Conservation (phyloP, 768 basidiomycete species). For the Filobasidium wieringae region DNA sequence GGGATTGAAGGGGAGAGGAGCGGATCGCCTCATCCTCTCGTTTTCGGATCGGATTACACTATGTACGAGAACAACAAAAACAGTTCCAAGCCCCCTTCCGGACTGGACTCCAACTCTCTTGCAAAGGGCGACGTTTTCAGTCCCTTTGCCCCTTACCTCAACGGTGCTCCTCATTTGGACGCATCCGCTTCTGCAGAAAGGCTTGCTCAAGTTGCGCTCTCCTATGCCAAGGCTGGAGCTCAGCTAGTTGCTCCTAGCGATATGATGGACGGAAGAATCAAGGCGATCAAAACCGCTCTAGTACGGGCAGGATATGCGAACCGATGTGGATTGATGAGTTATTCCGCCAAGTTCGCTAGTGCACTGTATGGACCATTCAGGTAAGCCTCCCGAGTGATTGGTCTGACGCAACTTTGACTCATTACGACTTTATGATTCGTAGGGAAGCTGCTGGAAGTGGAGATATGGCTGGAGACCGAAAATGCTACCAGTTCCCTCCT, state of each 20-base stretch:
- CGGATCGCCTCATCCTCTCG: background rate
- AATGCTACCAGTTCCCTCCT: slow-evolving; percentile 96
- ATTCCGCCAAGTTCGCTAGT: slow-evolving; percentile 95
- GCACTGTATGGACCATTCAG: slow-evolving; percentile 91
- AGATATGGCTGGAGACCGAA: slow-evolving; percentile 85
- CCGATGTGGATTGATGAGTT: slow-evolving; percentile 84
- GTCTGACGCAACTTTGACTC: background rate
- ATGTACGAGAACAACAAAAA: background rate
- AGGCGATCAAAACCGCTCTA: slow-evolving; percentile 71
- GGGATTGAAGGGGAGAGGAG: no score
- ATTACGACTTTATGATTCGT: background rate
- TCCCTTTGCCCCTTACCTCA: background rate
- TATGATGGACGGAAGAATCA: slow-evolving; percentile 98
- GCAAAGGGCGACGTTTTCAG: slow-evolving; percentile 21
- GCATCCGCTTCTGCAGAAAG: slow-evolving; percentile 67
- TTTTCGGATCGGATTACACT: background rate
- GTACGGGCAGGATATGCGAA: slow-evolving; percentile 78
- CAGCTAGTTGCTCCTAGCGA: slow-evolving; percentile 97
- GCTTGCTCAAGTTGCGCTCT: slow-evolving; percentile 81
- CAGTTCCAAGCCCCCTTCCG: background rate
- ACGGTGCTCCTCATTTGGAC: slow-evolving; percentile 43
- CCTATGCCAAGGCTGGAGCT: slow-evolving; percentile 88
- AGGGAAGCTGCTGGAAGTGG: slow-evolving; percentile 97
- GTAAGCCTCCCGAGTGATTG: slow-evolving; percentile 40
- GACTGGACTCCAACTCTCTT: background rate